These are phyloP conservation scores for Colletotrichum sublineola DNA, from an alignment of 2,329 filamentous ascomycete species.

Conservation along the genomic window DNA sequence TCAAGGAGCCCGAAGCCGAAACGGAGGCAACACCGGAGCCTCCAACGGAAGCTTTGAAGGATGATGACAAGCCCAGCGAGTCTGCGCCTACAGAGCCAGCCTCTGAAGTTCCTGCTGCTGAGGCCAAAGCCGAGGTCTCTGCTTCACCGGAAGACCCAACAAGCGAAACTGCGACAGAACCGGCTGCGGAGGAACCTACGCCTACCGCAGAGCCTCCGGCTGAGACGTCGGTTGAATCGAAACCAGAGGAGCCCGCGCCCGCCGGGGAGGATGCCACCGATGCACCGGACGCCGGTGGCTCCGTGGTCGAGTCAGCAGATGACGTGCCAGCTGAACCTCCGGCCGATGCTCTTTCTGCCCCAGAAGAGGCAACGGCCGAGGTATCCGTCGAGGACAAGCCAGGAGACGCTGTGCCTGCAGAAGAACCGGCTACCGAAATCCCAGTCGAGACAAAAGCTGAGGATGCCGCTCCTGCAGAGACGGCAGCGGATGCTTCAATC, in stretches of 20 bases:
- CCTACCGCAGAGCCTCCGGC: conserved; percentile 30
- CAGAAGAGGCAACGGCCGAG: not conserved
- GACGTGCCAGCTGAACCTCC: not conserved
- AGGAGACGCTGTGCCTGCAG: conserved; percentile 5
- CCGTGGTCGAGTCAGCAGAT: not conserved
- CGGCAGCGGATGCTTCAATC: not conserved
- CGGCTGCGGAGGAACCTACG: conserved; percentile 38
- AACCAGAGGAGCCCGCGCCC: not conserved
- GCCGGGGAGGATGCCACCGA: not conserved
- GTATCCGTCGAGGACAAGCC: not conserved
- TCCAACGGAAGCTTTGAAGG: not conserved
- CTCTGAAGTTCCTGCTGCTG: not conserved
- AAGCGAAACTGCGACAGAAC: conserved; percentile 16
- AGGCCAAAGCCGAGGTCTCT: not conserved
- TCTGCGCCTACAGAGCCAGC: not conserved
- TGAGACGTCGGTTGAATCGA: not conserved
- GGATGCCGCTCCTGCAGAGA: not conserved
- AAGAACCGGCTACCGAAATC: not conserved
- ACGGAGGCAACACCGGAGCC: not conserved
- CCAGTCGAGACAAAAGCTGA: not conserved
- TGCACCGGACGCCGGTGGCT: not conserved
- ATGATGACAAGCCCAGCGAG: not conserved
- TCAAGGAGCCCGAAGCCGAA: not conserved
- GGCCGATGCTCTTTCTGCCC: not conserved
- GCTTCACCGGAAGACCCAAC: not conserved